Percentiles rank a stretch among this genome's conserved stretches.
Evolutionary conservation across 2,329 filamentous ascomycete genomes (phyloP).

Genomic region (Gaeumannomyces tritici): DNA sequence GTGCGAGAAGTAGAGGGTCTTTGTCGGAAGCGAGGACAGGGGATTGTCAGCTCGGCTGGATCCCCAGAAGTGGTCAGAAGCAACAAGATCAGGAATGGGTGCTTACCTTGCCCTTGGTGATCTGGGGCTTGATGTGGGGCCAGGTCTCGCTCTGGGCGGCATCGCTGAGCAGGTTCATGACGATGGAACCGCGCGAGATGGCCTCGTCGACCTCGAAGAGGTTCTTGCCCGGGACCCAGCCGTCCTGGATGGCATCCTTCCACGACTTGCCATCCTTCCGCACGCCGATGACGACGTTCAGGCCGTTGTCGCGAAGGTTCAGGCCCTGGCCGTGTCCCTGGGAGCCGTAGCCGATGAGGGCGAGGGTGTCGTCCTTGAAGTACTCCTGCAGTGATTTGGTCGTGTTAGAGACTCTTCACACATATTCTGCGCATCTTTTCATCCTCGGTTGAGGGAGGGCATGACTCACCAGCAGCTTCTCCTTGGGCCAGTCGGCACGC

Average conservation of each 20-base stretch:
- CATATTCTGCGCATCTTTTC: background rate
- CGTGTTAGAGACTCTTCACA: conserved; percentile 1
- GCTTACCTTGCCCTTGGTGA: conserved; percentile 94
- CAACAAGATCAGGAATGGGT: background rate
- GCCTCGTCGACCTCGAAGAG: conserved; percentile 97
- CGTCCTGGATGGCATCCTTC: conserved; percentile 95
- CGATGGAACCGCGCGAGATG: conserved; percentile 82
- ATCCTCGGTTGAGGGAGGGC: conserved; percentile 4
- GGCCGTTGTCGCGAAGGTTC: conserved; percentile 98
- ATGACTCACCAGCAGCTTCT: conserved; percentile 84
- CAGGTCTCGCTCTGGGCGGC: conserved; percentile 98
- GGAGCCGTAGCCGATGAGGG: conserved; percentile 95
- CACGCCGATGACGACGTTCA: conserved; percentile 98
- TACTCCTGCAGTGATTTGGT: conserved; percentile 57
- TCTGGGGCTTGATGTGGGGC: conserved; percentile 94
- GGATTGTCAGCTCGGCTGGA: background rate
- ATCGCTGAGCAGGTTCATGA: conserved; percentile 99
- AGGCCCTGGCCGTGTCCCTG: conserved; percentile 99
- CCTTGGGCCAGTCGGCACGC: conserved; percentile 95
- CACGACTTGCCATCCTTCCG: conserved; percentile 97
- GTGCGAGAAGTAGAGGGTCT: conserved; percentile 99
- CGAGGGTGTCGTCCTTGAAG: conserved; percentile 99
- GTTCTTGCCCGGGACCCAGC: conserved; percentile 98
- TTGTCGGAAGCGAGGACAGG: background rate
- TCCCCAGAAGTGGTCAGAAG: background rate